Evolutionary conservation across 345 rosid genomes (phyloP).

Genomic region (Populus tremula): DNA sequence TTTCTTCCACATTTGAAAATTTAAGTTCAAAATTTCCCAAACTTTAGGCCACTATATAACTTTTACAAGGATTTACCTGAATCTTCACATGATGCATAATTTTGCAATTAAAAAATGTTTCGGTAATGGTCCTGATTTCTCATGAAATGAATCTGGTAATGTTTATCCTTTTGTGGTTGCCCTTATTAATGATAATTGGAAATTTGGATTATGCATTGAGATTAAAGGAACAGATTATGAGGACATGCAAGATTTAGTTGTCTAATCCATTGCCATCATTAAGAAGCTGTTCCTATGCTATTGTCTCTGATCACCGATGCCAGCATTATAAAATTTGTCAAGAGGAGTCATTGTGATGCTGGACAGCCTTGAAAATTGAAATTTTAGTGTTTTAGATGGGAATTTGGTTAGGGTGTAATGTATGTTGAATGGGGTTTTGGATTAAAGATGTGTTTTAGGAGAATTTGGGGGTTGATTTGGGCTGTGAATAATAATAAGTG

Average conservation of each 20-base stretch:
- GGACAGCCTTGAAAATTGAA: background rate
- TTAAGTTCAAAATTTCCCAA: background rate
- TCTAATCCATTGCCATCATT: background rate
- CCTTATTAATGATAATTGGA: background rate
- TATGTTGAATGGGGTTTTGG: background rate
- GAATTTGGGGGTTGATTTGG: background rate
- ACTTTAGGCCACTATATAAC: background rate
- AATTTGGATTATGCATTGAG: background rate
- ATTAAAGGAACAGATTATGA: background rate
- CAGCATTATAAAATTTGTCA: background rate
- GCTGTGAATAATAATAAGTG: background rate
- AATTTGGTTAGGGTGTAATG: background rate
- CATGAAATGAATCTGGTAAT: too few species aligned
- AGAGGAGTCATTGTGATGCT: background rate
- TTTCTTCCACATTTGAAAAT: background rate
- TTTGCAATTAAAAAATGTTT: background rate
- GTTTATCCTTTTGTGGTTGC: background rate
- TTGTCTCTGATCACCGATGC: background rate
- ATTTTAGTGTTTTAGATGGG: background rate
- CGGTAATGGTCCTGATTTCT: background rate
- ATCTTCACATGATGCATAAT: background rate
- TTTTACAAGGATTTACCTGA: background rate
- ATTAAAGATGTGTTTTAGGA: background rate
- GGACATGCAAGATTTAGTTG: background rate
- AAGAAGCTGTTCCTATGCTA: background rate